Evolutionary conservation across 208 protist genomes (phyloP), one percentile per base, ranked within the genome.

Genomic region (Willaertia magna): DNA sequence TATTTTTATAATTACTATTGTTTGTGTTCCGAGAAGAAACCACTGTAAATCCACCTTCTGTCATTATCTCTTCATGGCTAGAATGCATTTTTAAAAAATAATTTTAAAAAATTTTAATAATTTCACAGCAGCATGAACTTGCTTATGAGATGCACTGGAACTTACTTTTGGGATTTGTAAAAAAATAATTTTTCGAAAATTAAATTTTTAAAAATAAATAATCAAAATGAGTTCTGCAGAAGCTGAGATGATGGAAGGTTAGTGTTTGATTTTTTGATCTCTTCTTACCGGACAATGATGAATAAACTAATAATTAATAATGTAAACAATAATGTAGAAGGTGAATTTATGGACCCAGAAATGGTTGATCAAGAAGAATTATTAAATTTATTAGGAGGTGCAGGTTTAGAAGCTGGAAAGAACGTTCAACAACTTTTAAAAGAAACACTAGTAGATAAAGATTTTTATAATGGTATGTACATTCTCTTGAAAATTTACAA

Each of bases 341-440:
- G 22, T 34, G 55, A 67, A 12, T 67, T 67, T 76, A 52, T 52
- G 48, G 67, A 76, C 44, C 67, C 67, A 44, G 67, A 76, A 76
- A 76, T 76, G 67, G 20, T 76, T n/a, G 67, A 76, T 44, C 39
- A 44, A 44, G 55, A 67, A 6, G 55, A 67, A 67, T 67, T 34
- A 9, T 34, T 67, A 7, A 30, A 67, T 67, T 30, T 67, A 34
- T 16, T 67, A 34, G 55, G 55, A 67, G 55, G 55, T 9, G 55
- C 26, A 34, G 9, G 14, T 20, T n/a, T n/a, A 44, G 67, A 76
- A 44, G 39, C n/a, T n/a, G 67, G 39, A 40, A 76, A 76, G 39
- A 76, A 76, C 39, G 30, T 76, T 76, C 67, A 76, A 76, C n/a
- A 76, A 76, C 4, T 76, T 40, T 76, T 76, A 34, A 76, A 76